Base-by-base conservation (phyloP, 768 basidiomycete genomes). In the Amylocystis lapponica region DNA sequence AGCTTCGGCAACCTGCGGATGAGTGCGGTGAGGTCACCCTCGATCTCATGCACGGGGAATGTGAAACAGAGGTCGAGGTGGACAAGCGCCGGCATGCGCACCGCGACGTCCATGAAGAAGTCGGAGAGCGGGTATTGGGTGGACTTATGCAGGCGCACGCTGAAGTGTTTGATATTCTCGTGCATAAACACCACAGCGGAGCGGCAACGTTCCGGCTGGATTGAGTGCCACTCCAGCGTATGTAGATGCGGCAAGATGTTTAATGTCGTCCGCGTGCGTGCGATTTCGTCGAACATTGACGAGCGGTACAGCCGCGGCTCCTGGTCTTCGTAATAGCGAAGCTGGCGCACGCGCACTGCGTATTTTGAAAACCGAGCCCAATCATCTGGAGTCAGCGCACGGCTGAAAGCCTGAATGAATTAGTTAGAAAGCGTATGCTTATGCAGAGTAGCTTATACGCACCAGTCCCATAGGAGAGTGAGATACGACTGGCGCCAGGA, bases 121-220 rank as follows among this genome's bases (percentile, higher is more conserved):
- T 41, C 23, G 52, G 48, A 17, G 41, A 56, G 14, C 49, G 62
- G 27, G 55, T 61, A 38, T 45, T 65, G 57, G 23, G 70, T 60
- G 27, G 61, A 61, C 7, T 39, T 6, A 33, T 45, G 44, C 10
- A 65, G 47, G n/a, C 12, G 33, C n/a, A 57, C 53, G 27, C 51
- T 36, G 39, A 72, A 63, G 30, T 62, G 46, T 47, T 65, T 75
- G 45, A 84, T 62, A 36, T 67, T 68, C 26, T 62, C 58, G 53
- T 79, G 76, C 70, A 83, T 78, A 60, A 83, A 83, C 41, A 81
- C 53, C 20, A 76, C 68, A 34, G 67, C 64, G 14, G 61, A 59
- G 19, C 66, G 61, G 53, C 65, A 52, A n/a, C 59, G 50, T 0
- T 55, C 54, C 11, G 45, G 17, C n/a, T 14, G 39, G 4, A 35